These are phyloP conservation scores for Claviceps pazoutovae DNA, from an alignment of 2,329 filamentous ascomycete genomes.

Conservation along the genomic window DNA sequence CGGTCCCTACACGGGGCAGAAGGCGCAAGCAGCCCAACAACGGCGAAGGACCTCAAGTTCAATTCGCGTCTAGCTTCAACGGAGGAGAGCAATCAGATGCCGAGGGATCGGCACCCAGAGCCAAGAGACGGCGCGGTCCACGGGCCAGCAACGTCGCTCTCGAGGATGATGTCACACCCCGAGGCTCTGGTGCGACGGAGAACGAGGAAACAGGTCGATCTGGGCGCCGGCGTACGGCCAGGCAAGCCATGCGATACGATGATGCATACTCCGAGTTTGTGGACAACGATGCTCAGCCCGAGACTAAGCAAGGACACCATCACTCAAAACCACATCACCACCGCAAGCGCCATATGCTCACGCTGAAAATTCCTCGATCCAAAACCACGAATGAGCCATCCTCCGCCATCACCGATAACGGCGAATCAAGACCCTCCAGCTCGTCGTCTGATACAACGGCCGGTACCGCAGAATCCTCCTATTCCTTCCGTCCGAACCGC, in stretches of 20 bases:
- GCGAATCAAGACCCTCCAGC: constrained; percentile 37
- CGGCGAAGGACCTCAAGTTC: constrained; percentile 13
- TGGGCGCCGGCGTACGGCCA: constrained; percentile 7
- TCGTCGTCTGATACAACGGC: constrained; percentile 38
- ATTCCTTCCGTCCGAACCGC: constrained; percentile 40
- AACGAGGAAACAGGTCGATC: constrained; percentile 6
- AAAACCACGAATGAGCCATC: constrained; percentile 26
- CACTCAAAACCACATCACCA: background rate
- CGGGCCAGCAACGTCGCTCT: constrained; percentile 13
- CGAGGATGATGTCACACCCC: constrained; percentile 13
- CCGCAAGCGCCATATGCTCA: constrained; percentile 18
- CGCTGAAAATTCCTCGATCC: constrained; percentile 26
- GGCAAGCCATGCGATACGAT: constrained; percentile 5
- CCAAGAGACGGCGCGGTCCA: constrained; percentile 17
- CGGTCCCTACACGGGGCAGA: constrained; percentile 21
- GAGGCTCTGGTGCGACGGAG: constrained; percentile 4
- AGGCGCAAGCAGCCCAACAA: constrained; percentile 19
- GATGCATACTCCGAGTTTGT: constrained; percentile 5
- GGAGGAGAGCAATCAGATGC: constrained; percentile 19
- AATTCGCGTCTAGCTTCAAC: constrained; percentile 20
- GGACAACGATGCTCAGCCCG: constrained; percentile 11
- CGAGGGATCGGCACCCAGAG: constrained; percentile 15
- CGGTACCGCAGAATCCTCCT: constrained; percentile 35
- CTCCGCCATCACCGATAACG: constrained; percentile 24
- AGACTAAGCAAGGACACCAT: constrained; percentile 10